Evolutionary conservation across 139 green algal genomes (phyloP).

Genomic region (Chara braunii): DNA sequence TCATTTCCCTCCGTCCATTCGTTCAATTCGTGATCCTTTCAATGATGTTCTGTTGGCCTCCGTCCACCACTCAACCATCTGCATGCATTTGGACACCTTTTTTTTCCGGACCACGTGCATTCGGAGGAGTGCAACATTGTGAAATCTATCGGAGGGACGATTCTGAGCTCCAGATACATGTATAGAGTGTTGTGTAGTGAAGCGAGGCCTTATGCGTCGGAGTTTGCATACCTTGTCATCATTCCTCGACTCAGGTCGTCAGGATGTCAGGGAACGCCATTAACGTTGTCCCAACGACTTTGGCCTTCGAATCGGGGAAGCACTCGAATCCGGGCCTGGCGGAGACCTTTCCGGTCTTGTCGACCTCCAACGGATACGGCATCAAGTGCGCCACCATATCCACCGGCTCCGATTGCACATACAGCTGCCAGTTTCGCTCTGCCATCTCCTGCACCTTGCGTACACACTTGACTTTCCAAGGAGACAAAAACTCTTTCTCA

Average conservation of each 20-base stretch:
- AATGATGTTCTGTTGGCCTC: too few species aligned
- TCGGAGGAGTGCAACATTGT: too few species aligned
- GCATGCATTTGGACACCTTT: too few species aligned
- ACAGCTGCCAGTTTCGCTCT: conserved; percentile 25
- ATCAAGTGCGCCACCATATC: conserved; percentile 46
- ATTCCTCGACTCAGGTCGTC: conserved; percentile 20
- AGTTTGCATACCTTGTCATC: too few species aligned
- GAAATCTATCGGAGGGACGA: too few species aligned
- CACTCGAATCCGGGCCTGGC: conserved; percentile 12
- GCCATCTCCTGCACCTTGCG: conserved; percentile 20
- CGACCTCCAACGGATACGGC: conserved; percentile 44
- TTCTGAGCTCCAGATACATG: too few species aligned
- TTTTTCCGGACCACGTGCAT: too few species aligned
- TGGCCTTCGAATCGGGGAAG: conserved; percentile 34
- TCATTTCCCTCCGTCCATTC: too few species aligned
- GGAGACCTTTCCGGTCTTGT: conserved; percentile 21
- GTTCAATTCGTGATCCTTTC: too few species aligned
- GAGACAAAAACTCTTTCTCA: not conserved
- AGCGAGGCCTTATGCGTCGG: too few species aligned
- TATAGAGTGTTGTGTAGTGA: too few species aligned
- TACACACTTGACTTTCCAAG: conserved; percentile 25
- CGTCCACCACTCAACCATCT: too few species aligned
- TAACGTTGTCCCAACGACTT: conserved; percentile 23
- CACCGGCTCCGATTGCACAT: conserved; percentile 1
- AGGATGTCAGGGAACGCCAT: conserved; percentile 30